A percentile compares a stretch with the other conserved stretches of the same genome.
These are phyloP conservation scores for Colletotrichum australisinense DNA, from an alignment of 2,329 filamentous ascomycete species.

Conservation along the genomic window DNA sequence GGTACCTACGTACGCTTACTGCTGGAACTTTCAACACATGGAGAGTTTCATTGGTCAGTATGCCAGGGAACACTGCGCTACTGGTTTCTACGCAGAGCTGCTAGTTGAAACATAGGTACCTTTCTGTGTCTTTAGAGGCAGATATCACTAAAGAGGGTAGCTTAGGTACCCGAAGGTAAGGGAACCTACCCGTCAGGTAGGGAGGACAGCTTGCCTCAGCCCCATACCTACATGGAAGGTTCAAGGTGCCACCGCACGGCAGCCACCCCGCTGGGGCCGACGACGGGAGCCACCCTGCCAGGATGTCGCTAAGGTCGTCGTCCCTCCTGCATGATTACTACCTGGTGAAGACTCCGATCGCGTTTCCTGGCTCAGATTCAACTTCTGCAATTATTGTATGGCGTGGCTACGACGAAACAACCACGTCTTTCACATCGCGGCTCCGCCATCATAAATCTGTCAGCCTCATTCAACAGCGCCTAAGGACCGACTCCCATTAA, in stretches of 20 bases:
- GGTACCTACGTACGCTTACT: slow-evolving; percentile 14
- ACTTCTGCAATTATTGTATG: neutral
- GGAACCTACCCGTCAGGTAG: neutral
- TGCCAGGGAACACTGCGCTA: neutral
- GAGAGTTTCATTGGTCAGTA: slow-evolving; percentile 10
- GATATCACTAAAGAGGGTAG: neutral
- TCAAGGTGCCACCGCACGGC: neutral
- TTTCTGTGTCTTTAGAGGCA: neutral
- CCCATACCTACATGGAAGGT: neutral
- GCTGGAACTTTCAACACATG: slow-evolving; percentile 4
- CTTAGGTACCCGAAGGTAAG: too few species aligned
- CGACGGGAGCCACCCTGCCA: neutral
- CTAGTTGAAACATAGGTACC: slow-evolving; percentile 4
- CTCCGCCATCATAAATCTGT: neutral
- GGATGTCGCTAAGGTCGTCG: neutral
- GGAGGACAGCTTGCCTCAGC: neutral
- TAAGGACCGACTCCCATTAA: neutral
- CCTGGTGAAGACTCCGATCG: neutral
- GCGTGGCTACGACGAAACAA: neutral
- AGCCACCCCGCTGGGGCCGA: slow-evolving; percentile 1
- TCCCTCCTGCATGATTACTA: neutral
- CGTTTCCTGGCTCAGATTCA: neutral
- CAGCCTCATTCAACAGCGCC: neutral
- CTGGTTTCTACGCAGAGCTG: neutral
- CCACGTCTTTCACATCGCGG: neutral